Evolutionary conservation across 495 filamentous ascomycete genomes (phyloP).

Genomic region (Aspergillus cavernicola): DNA sequence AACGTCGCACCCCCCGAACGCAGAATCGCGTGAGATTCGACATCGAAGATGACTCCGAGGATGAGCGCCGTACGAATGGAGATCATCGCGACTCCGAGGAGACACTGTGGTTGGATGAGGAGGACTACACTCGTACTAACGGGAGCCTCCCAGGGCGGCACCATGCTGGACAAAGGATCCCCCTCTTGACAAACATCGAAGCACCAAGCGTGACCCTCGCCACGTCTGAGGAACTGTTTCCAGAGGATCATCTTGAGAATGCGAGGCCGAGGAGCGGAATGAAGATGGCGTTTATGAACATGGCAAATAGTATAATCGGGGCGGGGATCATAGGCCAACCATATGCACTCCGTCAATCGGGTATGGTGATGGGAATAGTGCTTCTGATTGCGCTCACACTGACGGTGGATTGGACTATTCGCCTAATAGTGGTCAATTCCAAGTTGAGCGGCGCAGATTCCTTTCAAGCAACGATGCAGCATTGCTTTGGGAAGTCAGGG

Average conservation of each 20-base stretch:
- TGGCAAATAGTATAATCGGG: conserved; percentile 98
- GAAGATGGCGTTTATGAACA: conserved; percentile 88
- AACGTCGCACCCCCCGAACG: conserved; percentile 67
- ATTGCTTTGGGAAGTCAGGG: conserved; percentile 85
- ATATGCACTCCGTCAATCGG: conserved; percentile 89
- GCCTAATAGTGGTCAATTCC: conserved; percentile 91
- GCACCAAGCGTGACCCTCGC: conserved; percentile 86
- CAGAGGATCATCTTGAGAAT: conserved; percentile 56
- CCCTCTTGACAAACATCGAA: conserved; percentile 80
- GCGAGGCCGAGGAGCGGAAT: conserved; percentile 64
- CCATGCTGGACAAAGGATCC: conserved; percentile 51
- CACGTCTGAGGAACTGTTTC: conserved; percentile 53
- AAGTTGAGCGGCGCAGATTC: conserved; percentile 88
- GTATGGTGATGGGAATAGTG: conserved; percentile 72
- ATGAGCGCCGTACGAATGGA: conserved; percentile 35
- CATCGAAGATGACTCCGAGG: conserved; percentile 44
- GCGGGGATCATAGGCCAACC: conserved; percentile 97
- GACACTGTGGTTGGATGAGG: conserved; percentile 51
- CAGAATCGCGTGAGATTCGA: conserved; percentile 87
- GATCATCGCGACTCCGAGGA: conserved; percentile 42
- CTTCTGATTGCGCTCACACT: conserved; percentile 76
- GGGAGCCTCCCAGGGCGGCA: conserved; percentile 20
- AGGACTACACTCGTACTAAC: conserved; percentile 46
- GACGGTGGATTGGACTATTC: conserved; percentile 92
- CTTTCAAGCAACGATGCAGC: conserved; percentile 91